Evolutionary conservation across 2,329 filamentous ascomycete genomes (phyloP).

Genomic region (Ophiostoma populinum): DNA sequence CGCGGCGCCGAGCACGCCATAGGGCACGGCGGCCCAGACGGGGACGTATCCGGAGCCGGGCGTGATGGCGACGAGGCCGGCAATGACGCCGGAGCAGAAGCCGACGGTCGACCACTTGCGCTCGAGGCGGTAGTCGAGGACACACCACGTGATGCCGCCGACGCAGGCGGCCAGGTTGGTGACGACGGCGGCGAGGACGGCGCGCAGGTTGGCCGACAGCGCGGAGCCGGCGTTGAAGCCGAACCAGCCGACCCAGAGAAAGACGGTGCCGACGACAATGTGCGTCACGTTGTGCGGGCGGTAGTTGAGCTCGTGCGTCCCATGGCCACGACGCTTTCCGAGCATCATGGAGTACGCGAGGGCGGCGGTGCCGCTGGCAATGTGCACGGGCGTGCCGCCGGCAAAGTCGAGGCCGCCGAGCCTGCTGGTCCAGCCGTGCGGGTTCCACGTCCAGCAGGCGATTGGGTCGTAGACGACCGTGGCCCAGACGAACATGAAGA

Average conservation of each 20-base stretch:
- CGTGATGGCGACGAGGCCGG: constrained; percentile 51
- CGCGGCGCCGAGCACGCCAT: constrained; percentile 49
- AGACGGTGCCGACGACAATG: constrained; percentile 83
- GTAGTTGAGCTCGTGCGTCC: constrained; percentile 99
- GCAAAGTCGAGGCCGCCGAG: constrained; percentile 94
- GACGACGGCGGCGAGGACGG: constrained; percentile 96
- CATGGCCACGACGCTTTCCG: constrained; percentile 76
- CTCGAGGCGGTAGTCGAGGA: constrained; percentile 88
- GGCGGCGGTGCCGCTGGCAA: constrained; percentile 80
- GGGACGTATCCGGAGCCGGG: constrained; percentile 52
- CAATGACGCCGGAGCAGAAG: constrained; percentile 56
- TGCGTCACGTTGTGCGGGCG: constrained; percentile 96
- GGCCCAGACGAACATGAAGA: constrained; percentile 92
- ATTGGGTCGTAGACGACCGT: constrained; percentile 95
- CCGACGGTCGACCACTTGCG: constrained; percentile 79
- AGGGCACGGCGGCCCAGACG: constrained; percentile 47
- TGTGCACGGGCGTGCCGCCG: constrained; percentile 92
- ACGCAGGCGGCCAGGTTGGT: constrained; percentile 87
- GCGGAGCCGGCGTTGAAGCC: constrained; percentile 96
- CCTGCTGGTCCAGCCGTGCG: constrained; percentile 80
- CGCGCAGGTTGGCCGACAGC: constrained; percentile 85
- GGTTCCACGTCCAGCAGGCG: constrained; percentile 92
- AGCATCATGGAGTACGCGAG: constrained; percentile 93
- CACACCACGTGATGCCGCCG: constrained; percentile 78
- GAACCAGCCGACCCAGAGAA: constrained; percentile 98